Conservation (phyloP, 192 early-diverging fungal genomes). For the Coemansia sp. region DNA sequence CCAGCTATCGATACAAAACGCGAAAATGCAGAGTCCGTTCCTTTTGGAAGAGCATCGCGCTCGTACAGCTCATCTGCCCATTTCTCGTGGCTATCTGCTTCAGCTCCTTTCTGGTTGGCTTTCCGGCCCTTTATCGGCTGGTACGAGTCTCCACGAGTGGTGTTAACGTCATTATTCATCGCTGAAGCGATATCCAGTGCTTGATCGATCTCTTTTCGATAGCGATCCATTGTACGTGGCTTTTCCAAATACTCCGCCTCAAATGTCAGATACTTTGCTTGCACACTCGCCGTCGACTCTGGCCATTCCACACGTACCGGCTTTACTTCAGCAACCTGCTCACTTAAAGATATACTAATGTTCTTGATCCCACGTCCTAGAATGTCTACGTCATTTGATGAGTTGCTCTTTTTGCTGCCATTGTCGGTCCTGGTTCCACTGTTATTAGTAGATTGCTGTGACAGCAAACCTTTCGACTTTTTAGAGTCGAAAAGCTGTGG, state of each 20-base stretch:
- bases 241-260: constrained; percentile 27
- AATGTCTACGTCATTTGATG: neutral
- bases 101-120: neutral
- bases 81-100: constrained; percentile 40
- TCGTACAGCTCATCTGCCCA: constrained; percentile 89
- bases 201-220: constrained; percentile 26
- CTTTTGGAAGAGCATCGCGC: constrained; percentile 64
- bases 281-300: constrained; percentile 2
- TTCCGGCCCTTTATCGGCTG: neutral
- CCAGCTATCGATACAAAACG: constrained; percentile 72
- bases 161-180: neutral
- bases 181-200: constrained; percentile 20
- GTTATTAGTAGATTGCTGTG: too few species aligned
- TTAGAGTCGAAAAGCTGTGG: neutral
- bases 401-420: neutral
- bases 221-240: constrained; percentile 11
- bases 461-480: too few species aligned
- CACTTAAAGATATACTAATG: neutral
- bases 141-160: neutral
- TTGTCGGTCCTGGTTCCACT: too few species aligned
- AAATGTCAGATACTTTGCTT: constrained; percentile 37
- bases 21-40: constrained; percentile 78
- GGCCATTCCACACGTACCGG: constrained; percentile 27
- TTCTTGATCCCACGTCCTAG: neutral
- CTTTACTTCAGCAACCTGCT: neutral